A percentile compares a stretch with the other conserved stretches of the same genome.
These are phyloP conservation scores for Microcos paniculata DNA, from an alignment of 345 rosid species.

Conservation along the genomic window DNA sequence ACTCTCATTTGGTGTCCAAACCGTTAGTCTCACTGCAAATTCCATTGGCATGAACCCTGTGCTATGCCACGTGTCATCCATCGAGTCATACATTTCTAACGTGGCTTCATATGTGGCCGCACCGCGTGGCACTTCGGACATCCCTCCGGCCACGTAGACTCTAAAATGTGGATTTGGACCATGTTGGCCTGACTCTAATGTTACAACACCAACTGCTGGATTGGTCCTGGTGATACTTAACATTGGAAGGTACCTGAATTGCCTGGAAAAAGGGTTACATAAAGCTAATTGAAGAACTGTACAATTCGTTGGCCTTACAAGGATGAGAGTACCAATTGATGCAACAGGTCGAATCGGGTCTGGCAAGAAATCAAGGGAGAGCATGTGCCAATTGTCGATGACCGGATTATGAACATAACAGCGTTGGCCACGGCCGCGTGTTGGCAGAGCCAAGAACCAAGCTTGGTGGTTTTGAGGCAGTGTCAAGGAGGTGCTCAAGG, in stretches of 20 bases:
- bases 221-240: conserved; percentile 36
- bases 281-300: conserved; percentile 29
- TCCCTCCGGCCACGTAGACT: conserved; percentile 59
- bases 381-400: conserved; percentile 32
- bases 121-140: conserved; percentile 34
- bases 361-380: conserved; percentile 37
- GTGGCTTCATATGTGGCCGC: conserved; percentile 43
- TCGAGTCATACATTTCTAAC: conserved; percentile 49
- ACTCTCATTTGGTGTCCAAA: conserved; percentile 57
- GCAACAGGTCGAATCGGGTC: conserved; percentile 36
- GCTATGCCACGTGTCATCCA: conserved; percentile 30
- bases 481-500: conserved; percentile 1
- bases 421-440: conserved; percentile 26
- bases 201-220: conserved; percentile 47
- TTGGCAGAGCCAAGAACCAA: conserved; percentile 56
- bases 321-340: conserved; percentile 39
- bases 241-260: conserved; percentile 38
- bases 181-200: conserved; percentile 1
- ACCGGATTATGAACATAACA: conserved; percentile 46
- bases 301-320: conserved; percentile 32
- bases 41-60: conserved; percentile 38
- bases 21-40: conserved; percentile 54
- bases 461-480: conserved; percentile 19
- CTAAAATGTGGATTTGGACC: conserved; percentile 21
- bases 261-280: conserved; percentile 49